Base-by-base conservation (phyloP, 768 basidiomycete species). In the Bullera alba region DNA sequence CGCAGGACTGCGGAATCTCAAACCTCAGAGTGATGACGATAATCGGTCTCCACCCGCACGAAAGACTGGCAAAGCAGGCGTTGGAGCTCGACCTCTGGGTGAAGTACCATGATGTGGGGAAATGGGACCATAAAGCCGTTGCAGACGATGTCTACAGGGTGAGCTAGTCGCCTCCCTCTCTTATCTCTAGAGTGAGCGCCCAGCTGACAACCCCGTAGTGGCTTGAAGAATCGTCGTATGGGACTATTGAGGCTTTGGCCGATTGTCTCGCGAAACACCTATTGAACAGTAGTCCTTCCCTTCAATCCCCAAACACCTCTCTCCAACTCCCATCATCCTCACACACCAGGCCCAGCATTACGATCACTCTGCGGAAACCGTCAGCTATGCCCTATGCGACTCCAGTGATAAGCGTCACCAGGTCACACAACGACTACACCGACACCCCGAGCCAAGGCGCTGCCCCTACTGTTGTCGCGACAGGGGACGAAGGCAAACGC, bases 191-290 rank as follows among this genome's bases (percentile, higher is more conserved):
- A 5, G 2, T 17, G n/a, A 30, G 42, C 29, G 16, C 41, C 10
- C 47, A 26, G 58, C 6, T 19, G 5, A 25, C 55, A 19, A 27
- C 52, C 26, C 48, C 25, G 5, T 58, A 86, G 83, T 76, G 68
- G 50, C 75, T 83, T 3, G 63, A 70, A 16, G 48, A 62, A 0
- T 79, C 83, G 0, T 71, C 75, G 0, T 85, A 77, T 62, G 70
- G 79, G 21, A 88, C 86, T 0, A 72, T 88, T 35, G 86, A 89
- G 65, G 79, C 84, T 1, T 73, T 88, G n/a, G 77, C 79, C 3
- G 80, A 83, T 5, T 73, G 73, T 16, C 75, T 83, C 17, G 79
- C 84, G 0, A 65, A 73, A 10, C 73, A 76, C 34, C 72, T 78
- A 1, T 75, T 86, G 53, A 19, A 19, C 15, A 26, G 1, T 25